phyloP scores from a whole-genome alignment of 192 early-diverging fungal genomes.

The Coemansia sp. region DNA sequence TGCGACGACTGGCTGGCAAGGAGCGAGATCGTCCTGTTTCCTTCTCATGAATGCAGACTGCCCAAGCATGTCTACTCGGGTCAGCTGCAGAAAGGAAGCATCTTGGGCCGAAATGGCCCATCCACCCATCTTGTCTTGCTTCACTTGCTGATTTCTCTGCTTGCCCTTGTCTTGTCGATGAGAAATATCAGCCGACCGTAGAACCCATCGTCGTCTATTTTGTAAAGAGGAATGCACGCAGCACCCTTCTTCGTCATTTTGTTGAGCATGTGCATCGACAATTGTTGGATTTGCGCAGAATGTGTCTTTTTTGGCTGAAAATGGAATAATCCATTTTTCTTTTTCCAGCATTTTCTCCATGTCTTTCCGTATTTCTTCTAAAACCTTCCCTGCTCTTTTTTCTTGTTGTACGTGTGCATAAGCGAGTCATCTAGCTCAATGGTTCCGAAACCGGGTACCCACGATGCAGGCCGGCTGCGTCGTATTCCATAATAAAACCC shows the following conservation, averaged over 20 bases:
- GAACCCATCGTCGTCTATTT: neutral
- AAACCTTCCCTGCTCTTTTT: neutral
- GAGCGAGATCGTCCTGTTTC: neutral
- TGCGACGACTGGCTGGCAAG: conserved; percentile 6
- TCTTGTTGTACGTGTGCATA: conserved; percentile 2
- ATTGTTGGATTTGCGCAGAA: neutral
- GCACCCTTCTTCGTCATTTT: no score
- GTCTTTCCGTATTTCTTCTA: conserved; percentile 6
- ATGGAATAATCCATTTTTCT: neutral
- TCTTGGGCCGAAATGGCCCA: neutral
- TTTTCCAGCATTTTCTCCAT: conserved; percentile 1
- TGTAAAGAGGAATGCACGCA: neutral
- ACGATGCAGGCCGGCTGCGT: neutral
- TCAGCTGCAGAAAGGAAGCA: neutral
- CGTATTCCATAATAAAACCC: neutral
- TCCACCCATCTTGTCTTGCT: no score
- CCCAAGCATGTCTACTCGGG: neutral
- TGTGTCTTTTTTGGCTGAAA: neutral
- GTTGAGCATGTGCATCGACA: neutral
- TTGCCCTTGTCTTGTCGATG: neutral
- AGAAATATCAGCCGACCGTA: neutral
- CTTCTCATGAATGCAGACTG: neutral
- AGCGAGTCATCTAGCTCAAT: neutral
- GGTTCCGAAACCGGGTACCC: neutral
- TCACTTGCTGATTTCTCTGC: neutral